Evolutionary conservation across 2,329 filamentous ascomycete species (phyloP).

Genomic region (Pezicula radicicola): DNA sequence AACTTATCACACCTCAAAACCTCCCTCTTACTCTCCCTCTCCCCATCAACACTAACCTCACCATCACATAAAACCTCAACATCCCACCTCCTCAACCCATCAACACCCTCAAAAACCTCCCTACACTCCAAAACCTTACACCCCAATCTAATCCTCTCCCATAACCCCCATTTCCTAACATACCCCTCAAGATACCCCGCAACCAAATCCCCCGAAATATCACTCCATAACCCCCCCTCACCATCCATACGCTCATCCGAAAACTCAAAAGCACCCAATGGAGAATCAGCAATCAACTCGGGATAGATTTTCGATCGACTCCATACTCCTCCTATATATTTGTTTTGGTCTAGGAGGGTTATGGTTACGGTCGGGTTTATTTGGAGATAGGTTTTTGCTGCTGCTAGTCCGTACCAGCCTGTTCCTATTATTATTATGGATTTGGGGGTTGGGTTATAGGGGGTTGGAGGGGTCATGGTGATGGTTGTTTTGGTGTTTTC

Average conservation of each 20-base stretch:
- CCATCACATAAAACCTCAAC: constrained; percentile 2
- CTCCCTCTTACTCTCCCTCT: background rate
- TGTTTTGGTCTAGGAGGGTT: constrained; percentile 54
- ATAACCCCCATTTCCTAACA: constrained; percentile 8
- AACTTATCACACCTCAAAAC: constrained; percentile 4
- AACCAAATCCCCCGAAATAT: constrained; percentile 1
- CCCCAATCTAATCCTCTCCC: constrained; percentile 19
- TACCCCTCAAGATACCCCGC: constrained; percentile 14
- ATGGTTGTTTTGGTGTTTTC: too few relatives aligned
- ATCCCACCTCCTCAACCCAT: background rate
- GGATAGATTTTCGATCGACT: constrained; percentile 62
- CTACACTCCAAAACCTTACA: constrained; percentile 37
- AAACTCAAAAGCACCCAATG: constrained; percentile 68
- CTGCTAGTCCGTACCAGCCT: constrained; percentile 54
- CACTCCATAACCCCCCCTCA: background rate
- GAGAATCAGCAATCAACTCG: constrained; percentile 69
- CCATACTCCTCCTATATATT: constrained; percentile 66
- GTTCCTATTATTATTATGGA: constrained; percentile 9
- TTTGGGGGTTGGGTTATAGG: too few relatives aligned
- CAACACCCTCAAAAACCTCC: constrained; percentile 1
- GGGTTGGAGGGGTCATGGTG: too few relatives aligned
- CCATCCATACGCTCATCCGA: constrained; percentile 57
- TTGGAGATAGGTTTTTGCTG: constrained; percentile 57
- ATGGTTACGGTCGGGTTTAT: constrained; percentile 53
- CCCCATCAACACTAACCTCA: too few relatives aligned